Conservation (phyloP, 2,329 filamentous ascomycete genomes). For the Ophiostoma angusticollis region DNA sequence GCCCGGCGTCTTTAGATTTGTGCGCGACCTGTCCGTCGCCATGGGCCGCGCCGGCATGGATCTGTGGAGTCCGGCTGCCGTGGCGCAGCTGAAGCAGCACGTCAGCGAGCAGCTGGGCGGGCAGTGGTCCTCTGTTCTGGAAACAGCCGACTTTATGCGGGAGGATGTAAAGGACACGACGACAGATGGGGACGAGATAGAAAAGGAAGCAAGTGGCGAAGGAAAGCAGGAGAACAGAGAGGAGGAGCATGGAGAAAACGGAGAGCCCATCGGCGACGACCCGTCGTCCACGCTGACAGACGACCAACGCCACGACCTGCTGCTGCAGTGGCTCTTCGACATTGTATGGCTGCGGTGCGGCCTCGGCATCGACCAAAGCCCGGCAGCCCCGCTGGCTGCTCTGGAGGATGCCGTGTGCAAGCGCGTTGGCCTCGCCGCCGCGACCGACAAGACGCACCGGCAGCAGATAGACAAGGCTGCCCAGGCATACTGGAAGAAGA, state of each 20-base stretch:
- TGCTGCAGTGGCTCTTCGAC: conserved; percentile 51
- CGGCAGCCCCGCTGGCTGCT: conserved; percentile 23
- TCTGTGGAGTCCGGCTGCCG: conserved; percentile 64
- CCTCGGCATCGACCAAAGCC: conserved; percentile 18
- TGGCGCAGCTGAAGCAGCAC: conserved; percentile 47
- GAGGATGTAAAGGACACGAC: conserved; percentile 12
- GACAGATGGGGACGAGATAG: background rate
- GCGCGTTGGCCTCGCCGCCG: conserved; percentile 29
- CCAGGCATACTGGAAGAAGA: conserved; percentile 72
- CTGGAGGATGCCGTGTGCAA: conserved; percentile 34
- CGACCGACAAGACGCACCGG: conserved; percentile 30
- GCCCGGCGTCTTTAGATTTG: conserved; percentile 56
- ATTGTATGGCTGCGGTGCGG: conserved; percentile 36
- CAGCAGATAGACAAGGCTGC: conserved; percentile 49
- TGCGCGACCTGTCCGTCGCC: conserved; percentile 48
- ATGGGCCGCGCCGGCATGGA: conserved; percentile 66
- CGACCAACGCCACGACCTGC: conserved; percentile 31
- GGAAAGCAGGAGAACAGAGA: conserved; percentile 8
- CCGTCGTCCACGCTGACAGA: background rate
- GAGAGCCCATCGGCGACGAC: conserved; percentile 9
- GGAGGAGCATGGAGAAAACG: conserved; percentile 9
- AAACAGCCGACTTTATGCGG: conserved; percentile 11
- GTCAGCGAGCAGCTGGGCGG: conserved; percentile 38
- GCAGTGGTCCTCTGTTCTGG: conserved; percentile 33
- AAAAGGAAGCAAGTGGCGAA: background rate